Percentiles rank a stretch among this genome's conserved stretches.
phyloP scores from a whole-genome alignment of 345 rosid genomes.

The Populus nigra region DNA sequence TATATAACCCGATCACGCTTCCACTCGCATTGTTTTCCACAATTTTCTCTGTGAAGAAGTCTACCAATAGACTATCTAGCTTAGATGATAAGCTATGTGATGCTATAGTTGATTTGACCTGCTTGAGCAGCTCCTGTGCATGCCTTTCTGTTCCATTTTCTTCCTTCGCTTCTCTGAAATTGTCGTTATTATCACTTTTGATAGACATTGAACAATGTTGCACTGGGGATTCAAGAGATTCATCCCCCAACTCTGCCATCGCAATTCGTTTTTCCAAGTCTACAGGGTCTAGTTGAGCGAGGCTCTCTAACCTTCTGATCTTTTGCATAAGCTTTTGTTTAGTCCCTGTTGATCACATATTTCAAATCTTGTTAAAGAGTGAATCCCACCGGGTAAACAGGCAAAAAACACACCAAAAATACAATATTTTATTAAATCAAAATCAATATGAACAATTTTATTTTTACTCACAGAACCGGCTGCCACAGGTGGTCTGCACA shows the following conservation, averaged over 20 bases:
- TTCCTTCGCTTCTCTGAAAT: not conserved
- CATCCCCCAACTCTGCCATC: conserved; percentile 28
- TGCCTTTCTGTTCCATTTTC: conserved; percentile 8
- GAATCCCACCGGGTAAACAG: not conserved
- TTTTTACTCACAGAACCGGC: not conserved
- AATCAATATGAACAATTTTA: not conserved
- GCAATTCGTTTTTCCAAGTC: conserved; percentile 61
- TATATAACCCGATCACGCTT: not conserved
- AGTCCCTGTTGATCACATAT: conserved; percentile 31
- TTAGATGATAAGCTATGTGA: not conserved
- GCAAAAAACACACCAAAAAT: no score
- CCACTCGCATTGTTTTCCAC: conserved; percentile 1
- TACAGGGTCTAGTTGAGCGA: conserved; percentile 50
- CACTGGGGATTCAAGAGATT: not conserved
- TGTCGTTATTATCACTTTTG: not conserved
- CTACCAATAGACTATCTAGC: conserved; percentile 40
- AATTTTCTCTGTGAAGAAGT: conserved; percentile 50
- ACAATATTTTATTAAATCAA: no score
- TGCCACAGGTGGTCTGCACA: not conserved
- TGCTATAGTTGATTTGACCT: conserved; percentile 9
- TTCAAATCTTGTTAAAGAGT: not conserved
- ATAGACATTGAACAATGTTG: conserved; percentile 6
- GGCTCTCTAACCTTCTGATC: conserved; percentile 33
- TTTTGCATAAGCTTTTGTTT: conserved; percentile 44
- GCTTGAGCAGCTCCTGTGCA: conserved; percentile 21